phyloP scores from a whole-genome alignment of 345 rosid genomes.

The Syzygium jambos region DNA sequence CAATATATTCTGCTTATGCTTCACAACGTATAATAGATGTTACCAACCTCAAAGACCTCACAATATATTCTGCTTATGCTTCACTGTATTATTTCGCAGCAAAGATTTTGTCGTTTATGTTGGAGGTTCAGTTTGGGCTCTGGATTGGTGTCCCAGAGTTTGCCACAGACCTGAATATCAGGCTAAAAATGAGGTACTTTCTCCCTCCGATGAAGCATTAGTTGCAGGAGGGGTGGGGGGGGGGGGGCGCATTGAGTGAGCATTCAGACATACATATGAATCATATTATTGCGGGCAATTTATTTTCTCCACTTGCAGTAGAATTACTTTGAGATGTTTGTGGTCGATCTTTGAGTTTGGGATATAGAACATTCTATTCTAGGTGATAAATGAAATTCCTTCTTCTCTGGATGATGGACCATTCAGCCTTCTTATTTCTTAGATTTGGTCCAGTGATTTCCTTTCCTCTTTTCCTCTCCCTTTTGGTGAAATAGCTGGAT shows the following conservation, averaged over 20 bases:
- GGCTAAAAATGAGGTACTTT: conserved; percentile 63
- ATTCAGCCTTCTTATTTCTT: neutral
- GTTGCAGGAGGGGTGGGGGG: neutral
- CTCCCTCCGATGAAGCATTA: neutral
- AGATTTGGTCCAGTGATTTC: neutral
- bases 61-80: no score
- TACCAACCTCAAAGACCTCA: neutral
- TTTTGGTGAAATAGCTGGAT: neutral
- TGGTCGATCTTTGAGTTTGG: neutral
- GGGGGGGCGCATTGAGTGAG: neutral
- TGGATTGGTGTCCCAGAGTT: conserved; percentile 91
- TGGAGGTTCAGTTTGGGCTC: conserved; percentile 89
- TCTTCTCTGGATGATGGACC: neutral
- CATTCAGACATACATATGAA: neutral
- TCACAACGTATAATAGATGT: neutral
- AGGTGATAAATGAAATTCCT: neutral
- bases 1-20: no score
- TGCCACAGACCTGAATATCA: conserved; percentile 29
- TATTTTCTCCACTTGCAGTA: neutral
- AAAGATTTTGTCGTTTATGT: conserved; percentile 70
- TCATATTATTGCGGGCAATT: neutral
- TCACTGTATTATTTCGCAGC: conserved; percentile 32
- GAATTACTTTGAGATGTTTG: neutral
- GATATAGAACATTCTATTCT: neutral
- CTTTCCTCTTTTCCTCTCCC: neutral